phyloP scores from a whole-genome alignment of 768 basidiomycete genomes.

The Podaxis sp. region DNA sequence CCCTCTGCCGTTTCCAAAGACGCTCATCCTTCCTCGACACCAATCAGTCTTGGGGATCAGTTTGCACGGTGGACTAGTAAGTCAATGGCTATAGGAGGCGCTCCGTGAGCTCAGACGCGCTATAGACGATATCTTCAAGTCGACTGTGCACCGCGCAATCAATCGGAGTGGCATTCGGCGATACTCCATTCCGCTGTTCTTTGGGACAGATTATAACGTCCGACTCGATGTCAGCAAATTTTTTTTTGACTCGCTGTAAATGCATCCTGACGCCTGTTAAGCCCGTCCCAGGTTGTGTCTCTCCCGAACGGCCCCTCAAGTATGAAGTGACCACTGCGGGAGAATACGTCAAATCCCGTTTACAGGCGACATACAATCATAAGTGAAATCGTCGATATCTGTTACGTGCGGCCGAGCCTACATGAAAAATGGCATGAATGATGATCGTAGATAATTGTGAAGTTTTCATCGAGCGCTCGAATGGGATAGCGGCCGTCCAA shows the following conservation, averaged over 20 bases:
- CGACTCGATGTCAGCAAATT: slow-evolving; percentile 58
- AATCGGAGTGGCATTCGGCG: slow-evolving; percentile 70
- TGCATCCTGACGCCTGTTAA: slow-evolving; percentile 20
- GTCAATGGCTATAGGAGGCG: slow-evolving; percentile 20
- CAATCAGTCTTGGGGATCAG: slow-evolving; percentile 74
- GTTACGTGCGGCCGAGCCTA: not conserved
- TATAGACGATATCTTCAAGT: slow-evolving; percentile 86
- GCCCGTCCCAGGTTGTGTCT: slow-evolving; percentile 55
- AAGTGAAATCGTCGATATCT: slow-evolving; percentile 3
- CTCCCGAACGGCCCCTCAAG: slow-evolving; percentile 41
- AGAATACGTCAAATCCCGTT: slow-evolving; percentile 75
- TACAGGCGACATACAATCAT: slow-evolving; percentile 66
- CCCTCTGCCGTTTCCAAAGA: not conserved
- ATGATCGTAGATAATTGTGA: not conserved
- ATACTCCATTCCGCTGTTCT: slow-evolving; percentile 89
- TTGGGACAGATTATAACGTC: slow-evolving; percentile 87
- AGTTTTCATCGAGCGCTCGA: not conserved
- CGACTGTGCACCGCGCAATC: slow-evolving; percentile 84
- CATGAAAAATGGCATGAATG: no score
- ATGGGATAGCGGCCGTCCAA: not conserved
- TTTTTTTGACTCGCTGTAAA: not conserved
- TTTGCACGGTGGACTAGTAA: slow-evolving; percentile 88
- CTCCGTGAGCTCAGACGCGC: not conserved
- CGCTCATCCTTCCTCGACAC: not conserved
- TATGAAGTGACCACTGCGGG: slow-evolving; percentile 79